Base-by-base conservation (phyloP, 768 basidiomycete genomes). In the Boletus barrowsii region DNA sequence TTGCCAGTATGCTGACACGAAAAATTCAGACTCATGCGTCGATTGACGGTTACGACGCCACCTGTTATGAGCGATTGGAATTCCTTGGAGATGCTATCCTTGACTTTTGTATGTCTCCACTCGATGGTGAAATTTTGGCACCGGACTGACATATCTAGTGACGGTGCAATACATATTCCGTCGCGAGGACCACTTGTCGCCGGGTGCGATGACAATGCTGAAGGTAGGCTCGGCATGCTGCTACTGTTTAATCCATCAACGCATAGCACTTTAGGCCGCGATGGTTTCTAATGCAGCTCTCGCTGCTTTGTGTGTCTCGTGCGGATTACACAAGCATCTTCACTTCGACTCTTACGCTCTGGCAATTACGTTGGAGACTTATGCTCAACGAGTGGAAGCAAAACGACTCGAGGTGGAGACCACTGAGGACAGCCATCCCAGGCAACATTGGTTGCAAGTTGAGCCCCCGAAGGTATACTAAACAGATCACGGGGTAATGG, bases 71-170 rank as follows among this genome's bases (percentile, higher is more conserved):
- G 62, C 77, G 88, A 53, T 77, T 93, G 35, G 90, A 93, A 67
- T 94, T 93, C 65, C 75, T 93, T 39, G 92, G 92, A 13, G 92
- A 94, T 71, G 89, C 88, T 2, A 81, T 94, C 47, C 78, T 94
- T 24, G 92, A 93, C 68, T 88, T 90, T 54, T 70, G 91, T 93
- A 63, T 51, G 88, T 73, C 13, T 20, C 30, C 22, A 29, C 40
- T 43, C 29, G 39, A 49, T 37, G 10, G 17, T 29, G 10, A 42
- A 17, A 33, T 9, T 49, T 29, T 32, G 42, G 32, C 14, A 24
- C 18, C 4, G n/a, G 40, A 48, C 43, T 56, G 42, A 48, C 42
- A 42, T 57, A 40, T 17, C 59, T 32, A 93, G 91, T 91, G 75
- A 83, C 88, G 20, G 81, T 90, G 30, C 81, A 80, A 20, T 77